A percentile compares a stretch with the other conserved stretches of the same genome.
Evolutionary conservation across 2,329 filamentous ascomycete genomes (phyloP).

Genomic region (Grosmannia serpens): DNA sequence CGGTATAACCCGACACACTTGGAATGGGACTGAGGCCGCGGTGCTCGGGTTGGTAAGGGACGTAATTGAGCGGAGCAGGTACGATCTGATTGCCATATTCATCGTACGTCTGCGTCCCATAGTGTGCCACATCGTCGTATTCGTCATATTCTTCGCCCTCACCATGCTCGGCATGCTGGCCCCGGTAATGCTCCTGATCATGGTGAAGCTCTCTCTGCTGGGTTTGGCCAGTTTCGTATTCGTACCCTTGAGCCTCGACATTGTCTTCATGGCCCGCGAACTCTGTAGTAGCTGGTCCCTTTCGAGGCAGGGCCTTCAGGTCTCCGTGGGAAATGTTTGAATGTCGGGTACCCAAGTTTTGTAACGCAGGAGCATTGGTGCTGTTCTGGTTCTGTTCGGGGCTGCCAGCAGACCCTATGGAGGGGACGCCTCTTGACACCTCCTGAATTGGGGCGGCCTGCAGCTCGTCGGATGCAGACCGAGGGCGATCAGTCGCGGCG

Average conservation of each 20-base stretch:
- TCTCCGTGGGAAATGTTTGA: conserved; percentile 50
- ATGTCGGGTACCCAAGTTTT: conserved; percentile 57
- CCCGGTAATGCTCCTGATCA: conserved; percentile 4
- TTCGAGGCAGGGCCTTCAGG: conserved; percentile 40
- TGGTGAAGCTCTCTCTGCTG: conserved; percentile 15
- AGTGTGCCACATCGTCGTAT: conserved; percentile 8
- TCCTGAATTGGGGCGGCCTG: conserved; percentile 44
- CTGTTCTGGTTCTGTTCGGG: conserved; percentile 51
- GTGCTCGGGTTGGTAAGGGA: conserved; percentile 56
- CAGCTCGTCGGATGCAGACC: conserved; percentile 52
- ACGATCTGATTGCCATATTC: conserved; percentile 52
- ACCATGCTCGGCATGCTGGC: conserved; percentile 14
- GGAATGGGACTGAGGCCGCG: conserved; percentile 80
- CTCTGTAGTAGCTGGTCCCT: conserved; percentile 23
- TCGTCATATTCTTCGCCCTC: conserved; percentile 24
- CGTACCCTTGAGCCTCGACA: conserved; percentile 36
- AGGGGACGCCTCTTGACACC: conserved; percentile 44
- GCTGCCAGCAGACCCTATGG: conserved; percentile 44
- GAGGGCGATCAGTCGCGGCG: conserved; percentile 62
- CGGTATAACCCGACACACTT: conserved; percentile 78
- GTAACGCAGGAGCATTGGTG: conserved; percentile 31
- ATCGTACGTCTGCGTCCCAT: conserved; percentile 27
- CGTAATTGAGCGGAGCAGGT: conserved; percentile 51
- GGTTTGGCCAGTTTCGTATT: conserved; percentile 20
- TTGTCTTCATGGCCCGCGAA: conserved; percentile 23